Evolutionary conservation across 352 stramenopile genomes (phyloP), one percentile per base, ranked within the genome.

Genomic region (Globisporangium abappressorium): DNA sequence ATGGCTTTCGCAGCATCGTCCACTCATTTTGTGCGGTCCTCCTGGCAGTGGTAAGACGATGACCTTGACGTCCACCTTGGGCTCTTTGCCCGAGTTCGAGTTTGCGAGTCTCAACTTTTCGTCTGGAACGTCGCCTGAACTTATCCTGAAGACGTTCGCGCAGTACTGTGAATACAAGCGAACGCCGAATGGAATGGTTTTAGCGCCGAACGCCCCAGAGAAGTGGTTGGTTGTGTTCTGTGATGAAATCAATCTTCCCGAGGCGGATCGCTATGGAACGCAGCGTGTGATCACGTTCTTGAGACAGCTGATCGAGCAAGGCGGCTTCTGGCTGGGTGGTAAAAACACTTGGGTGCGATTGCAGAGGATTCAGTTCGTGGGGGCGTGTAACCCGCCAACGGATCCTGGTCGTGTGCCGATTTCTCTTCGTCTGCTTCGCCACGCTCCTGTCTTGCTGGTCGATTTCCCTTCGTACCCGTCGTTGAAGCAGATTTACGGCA

Each of bases 161-260:
- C 97, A 99, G 77, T 99, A 99, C 78, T 99, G 98, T 69, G 93
- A 98, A 62, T 99, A 99, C 87, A 98, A 99, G 26, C 86, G 97
- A 30, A 98, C 97, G 61, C 97, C 95, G 18, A 97, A 95, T 70
- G 97, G 98, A 57, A 96, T 99, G 79, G 78, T 99, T 28, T 80
- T 99, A 41, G 87, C 97, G 60, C 98, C 98, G 18, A 92, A 85
- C 76, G 97, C 76, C 76, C 93, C 80, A 46, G 97, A 97, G 66
- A 99, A 97, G 70, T 99, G 97, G 97, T 87, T 99, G 2, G 98
- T 99, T 59, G 93, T 99, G 7, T 99, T 99, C 76, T 99, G 97
- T 65, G 98, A 99, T 79, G 98, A 99, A 86, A 99, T 99, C 69
- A 99, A 99, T 80, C 85, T 99, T 57, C 98, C 98, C 0, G 94